phyloP scores from a whole-genome alignment of 495 filamentous ascomycete genomes.

The Corynascus novoguineensis region DNA sequence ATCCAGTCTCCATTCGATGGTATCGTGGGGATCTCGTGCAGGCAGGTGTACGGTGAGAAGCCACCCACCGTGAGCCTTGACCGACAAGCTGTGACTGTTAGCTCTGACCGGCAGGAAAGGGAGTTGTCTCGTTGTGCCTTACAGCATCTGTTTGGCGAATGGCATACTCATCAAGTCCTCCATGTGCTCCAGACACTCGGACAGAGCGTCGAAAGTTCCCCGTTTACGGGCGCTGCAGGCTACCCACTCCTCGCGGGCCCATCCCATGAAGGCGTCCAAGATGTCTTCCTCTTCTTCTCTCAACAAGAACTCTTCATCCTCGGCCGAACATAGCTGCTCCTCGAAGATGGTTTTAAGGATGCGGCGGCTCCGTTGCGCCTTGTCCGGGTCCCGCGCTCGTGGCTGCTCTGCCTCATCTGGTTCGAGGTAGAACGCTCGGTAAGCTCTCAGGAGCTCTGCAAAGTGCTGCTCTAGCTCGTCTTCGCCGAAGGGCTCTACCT shows the following conservation, averaged over 20 bases:
- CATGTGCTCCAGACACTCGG: conserved; percentile 11
- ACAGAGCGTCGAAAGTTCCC: conserved; percentile 7
- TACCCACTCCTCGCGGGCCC: conserved; percentile 11
- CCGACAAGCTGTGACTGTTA: conserved; percentile 1
- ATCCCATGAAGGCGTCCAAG: conserved; percentile 16
- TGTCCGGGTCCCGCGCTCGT: background rate
- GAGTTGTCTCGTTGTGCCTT: background rate
- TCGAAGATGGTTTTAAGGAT: conserved; percentile 24
- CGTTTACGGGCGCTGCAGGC: background rate
- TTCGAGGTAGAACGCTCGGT: conserved; percentile 23
- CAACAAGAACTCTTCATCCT: conserved; percentile 14
- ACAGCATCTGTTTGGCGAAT: conserved; percentile 21
- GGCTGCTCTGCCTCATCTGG: background rate
- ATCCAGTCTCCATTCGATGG: conserved; percentile 13
- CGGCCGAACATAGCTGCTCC: conserved; percentile 13
- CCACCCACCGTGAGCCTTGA: background rate
- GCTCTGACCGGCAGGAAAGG: background rate
- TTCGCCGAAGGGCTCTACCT: conserved; percentile 23
- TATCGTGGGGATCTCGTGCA: background rate
- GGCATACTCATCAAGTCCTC: conserved; percentile 2
- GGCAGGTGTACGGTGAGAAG: conserved; percentile 6
- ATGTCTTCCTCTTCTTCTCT: conserved; percentile 25
- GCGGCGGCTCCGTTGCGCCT: conserved; percentile 9
- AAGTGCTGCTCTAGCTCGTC: conserved; percentile 27
- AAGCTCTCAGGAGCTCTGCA: conserved; percentile 20